Percentiles rank a stretch among this genome's conserved stretches.
These are phyloP conservation scores for Monosporozyma aerobia DNA, from an alignment of 805 yeast genomes.

Conservation along the genomic window DNA sequence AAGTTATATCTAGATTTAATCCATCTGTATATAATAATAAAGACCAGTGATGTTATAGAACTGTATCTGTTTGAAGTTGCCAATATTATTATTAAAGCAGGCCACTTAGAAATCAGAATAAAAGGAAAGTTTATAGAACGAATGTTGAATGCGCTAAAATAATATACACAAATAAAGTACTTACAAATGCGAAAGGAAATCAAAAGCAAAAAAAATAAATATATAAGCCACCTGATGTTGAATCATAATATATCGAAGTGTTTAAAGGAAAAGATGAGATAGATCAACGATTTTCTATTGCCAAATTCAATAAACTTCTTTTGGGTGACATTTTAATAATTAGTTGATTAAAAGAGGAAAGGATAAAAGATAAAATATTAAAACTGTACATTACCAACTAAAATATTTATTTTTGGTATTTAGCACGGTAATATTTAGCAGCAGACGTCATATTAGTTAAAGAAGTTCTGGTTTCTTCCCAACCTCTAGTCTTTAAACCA, in stretches of 20 bases:
- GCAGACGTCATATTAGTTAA: constrained; percentile 98
- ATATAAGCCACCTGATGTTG: constrained; percentile 25
- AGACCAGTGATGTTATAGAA: neutral
- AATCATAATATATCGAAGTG: constrained; percentile 16
- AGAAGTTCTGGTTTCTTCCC: constrained; percentile 94
- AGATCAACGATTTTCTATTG: neutral
- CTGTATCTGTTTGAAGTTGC: too few relatives aligned
- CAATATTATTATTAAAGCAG: too few relatives aligned
- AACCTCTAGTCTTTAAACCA: constrained; percentile 99
- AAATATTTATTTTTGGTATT: constrained; percentile 28
- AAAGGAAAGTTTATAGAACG: constrained; percentile 10
- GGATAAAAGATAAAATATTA: constrained; percentile 1
- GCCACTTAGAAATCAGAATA: neutral
- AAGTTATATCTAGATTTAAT: neutral
- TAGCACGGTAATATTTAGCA: constrained; percentile 87
- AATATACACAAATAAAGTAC: constrained; percentile 9
- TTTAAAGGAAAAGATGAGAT: constrained; percentile 9
- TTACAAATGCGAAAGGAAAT: constrained; percentile 9
- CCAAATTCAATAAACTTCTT: neutral
- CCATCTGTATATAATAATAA: neutral
- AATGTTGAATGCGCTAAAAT: constrained; percentile 31
- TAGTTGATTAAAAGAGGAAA: constrained; percentile 3
- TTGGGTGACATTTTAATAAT: constrained; percentile 4
- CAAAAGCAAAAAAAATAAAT: neutral
- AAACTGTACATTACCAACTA: neutral